Base-by-base conservation (phyloP, 2,329 filamentous ascomycete genomes). In the Thermoascus crustaceus region DNA sequence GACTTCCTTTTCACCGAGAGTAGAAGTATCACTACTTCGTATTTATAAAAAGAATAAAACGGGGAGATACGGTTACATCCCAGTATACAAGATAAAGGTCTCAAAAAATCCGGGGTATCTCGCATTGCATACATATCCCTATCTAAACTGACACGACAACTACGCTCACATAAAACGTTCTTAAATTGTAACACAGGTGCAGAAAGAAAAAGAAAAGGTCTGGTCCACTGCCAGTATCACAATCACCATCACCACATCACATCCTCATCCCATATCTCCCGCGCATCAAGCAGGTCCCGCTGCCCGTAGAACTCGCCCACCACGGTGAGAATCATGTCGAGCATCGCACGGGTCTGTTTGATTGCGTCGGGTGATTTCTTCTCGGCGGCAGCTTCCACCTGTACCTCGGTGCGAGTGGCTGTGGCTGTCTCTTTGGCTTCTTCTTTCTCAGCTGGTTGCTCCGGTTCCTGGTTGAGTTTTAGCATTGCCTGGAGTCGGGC, bases 301-400 rank as follows among this genome's bases (percentile, higher is more conserved):
- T 96, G 89, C 1, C 89, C 87, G 61, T 88, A 96, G 46, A 84
- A 78, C 61, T 94, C 87, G 49, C 86, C 88, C 31, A 83, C 80
- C 22, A 95, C 73, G 0, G 85, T 91, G 47, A 95, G 68, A 35
- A 95, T 85, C 85, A 94, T 94, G 61, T 93, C 88, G 21, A 95
- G 69, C 25, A 86, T 87, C n/a, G 78, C 81, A 18, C 75, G 69
- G 11, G 50, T 55, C 39, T 60, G 50, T 32, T 24, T 37, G 36
- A 4, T 50, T 45, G 14, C 54, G 53, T 4, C 50, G 46, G 17
- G 61, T 55, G 8, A 52, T 55, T 50, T 46, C 52, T 61, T 55
- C 55, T n/a, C n/a, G n/a, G n/a, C n/a, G n/a, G n/a, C n/a, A n/a
- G n/a, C n/a, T n/a, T n/a, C n/a, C n/a, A n/a, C n/a, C n/a, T n/a